Conservation (phyloP, 116 monocot genomes). For the Posidonia oceanica region DNA sequence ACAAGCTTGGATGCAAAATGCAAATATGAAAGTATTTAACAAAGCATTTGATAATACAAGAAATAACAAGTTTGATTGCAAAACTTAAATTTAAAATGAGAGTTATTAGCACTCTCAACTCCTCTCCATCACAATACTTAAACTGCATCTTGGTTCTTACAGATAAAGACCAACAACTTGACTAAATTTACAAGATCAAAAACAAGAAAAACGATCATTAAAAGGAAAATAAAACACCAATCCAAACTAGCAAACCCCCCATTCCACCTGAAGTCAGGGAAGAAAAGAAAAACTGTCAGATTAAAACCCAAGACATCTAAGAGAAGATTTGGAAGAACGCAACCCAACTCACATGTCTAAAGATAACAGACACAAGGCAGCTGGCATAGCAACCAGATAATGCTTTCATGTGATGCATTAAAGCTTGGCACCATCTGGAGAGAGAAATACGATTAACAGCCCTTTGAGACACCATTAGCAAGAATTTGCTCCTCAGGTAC, state of each 20-base stretch:
- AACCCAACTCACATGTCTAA: neutral
- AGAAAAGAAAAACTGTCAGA: neutral
- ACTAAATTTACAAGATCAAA: neutral
- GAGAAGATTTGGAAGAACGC: neutral
- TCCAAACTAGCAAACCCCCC: too few relatives aligned
- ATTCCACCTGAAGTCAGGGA: neutral
- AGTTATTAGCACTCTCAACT: neutral
- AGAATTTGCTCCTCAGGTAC: constrained; percentile 19
- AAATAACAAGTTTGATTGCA: too few relatives aligned
- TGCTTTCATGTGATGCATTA: too few relatives aligned
- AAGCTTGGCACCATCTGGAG: too few relatives aligned
- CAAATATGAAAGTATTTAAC: too few relatives aligned
- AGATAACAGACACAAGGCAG: neutral
- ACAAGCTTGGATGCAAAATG: too few relatives aligned
- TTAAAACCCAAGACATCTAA: neutral
- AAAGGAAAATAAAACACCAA: neutral
- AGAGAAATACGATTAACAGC: neutral
- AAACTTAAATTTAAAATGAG: too few relatives aligned
- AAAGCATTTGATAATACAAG: too few relatives aligned
- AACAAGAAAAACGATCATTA: too few relatives aligned
- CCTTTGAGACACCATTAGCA: neutral
- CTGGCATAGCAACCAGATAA: neutral
- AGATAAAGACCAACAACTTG: neutral
- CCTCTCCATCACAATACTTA: neutral
- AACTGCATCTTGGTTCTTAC: neutral